Conservation (phyloP, 2,329 filamentous ascomycete genomes). For the Pleurostoma richardsiae region DNA sequence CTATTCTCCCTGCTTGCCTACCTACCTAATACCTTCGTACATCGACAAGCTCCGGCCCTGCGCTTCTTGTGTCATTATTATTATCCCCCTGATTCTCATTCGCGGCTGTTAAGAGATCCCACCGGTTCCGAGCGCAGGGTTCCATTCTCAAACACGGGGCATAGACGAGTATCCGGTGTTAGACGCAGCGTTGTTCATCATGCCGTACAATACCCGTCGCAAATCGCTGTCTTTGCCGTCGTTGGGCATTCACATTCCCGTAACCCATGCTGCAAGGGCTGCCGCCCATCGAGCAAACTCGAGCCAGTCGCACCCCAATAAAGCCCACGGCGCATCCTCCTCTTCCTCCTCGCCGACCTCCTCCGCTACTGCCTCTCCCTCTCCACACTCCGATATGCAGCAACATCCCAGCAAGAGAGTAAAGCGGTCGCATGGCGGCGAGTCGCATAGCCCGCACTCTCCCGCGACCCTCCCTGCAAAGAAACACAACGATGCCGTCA, state of each 20-base stretch:
- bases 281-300: slow-evolving; percentile 44
- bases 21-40: not conserved
- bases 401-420: slow-evolving; percentile 57
- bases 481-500: slow-evolving; percentile 48
- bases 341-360: slow-evolving; percentile 21
- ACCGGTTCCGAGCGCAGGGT: too few species aligned
- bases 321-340: slow-evolving; percentile 13
- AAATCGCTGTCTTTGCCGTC: slow-evolving; percentile 93
- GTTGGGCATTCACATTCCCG: slow-evolving; percentile 83
- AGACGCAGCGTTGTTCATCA: slow-evolving; percentile 28
- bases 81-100: too few species aligned
- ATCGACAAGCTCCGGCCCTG: not conserved
- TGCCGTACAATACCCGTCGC: slow-evolving; percentile 95
- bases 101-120: too few species aligned
- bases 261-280: slow-evolving; percentile 56
- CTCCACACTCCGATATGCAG: slow-evolving; percentile 9
- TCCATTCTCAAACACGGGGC: not conserved
- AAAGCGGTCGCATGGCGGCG: slow-evolving; percentile 69
- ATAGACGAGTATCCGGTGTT: not conserved
- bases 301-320: slow-evolving; percentile 29
- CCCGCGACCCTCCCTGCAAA: slow-evolving; percentile 23
- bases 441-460: slow-evolving; percentile 19
- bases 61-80: not conserved
- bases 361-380: slow-evolving; percentile 19
- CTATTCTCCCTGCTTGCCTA: not conserved